Evolutionary conservation across 192 early-diverging fungal species (phyloP).

Genomic region (Entophlyctis luteolus): DNA sequence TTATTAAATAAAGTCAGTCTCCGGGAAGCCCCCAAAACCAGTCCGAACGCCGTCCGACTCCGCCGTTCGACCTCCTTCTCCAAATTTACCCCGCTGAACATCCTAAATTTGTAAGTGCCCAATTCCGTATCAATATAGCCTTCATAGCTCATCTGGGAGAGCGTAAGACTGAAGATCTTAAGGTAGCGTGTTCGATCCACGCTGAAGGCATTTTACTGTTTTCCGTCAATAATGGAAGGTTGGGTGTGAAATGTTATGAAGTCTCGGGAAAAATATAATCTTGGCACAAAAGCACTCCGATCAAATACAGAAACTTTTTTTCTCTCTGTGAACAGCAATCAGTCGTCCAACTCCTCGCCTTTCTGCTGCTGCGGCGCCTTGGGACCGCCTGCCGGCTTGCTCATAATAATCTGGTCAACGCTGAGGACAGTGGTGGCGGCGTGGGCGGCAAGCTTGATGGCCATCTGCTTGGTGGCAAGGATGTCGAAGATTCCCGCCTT

Average conservation of each 20-base stretch:
- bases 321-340: background rate
- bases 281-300: background rate
- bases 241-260: background rate
- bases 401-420: slow-evolving; percentile 99
- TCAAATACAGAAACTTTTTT: background rate
- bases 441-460: slow-evolving; percentile 84
- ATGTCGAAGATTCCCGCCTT: slow-evolving; percentile 74
- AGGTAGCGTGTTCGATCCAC: too few relatives aligned
- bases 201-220: background rate
- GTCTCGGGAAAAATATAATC: background rate
- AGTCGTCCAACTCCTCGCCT: slow-evolving; percentile 13
- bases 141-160: too few relatives aligned
- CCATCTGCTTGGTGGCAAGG: slow-evolving; percentile 80
- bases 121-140: too few relatives aligned
- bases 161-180: too few relatives aligned
- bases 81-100: too few relatives aligned
- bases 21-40: too few relatives aligned
- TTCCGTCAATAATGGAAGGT: background rate
- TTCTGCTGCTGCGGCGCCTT: slow-evolving; percentile 37
- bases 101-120: too few relatives aligned
- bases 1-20: too few relatives aligned
- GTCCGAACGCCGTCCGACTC: too few relatives aligned
- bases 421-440: slow-evolving; percentile 89
- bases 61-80: too few relatives aligned
- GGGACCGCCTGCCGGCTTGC: slow-evolving; percentile 93